Percentiles rank a stretch among this genome's conserved stretches.
These are phyloP conservation scores for Sugiyamaella valdiviana DNA, from an alignment of 805 yeast genomes.

Conservation along the genomic window DNA sequence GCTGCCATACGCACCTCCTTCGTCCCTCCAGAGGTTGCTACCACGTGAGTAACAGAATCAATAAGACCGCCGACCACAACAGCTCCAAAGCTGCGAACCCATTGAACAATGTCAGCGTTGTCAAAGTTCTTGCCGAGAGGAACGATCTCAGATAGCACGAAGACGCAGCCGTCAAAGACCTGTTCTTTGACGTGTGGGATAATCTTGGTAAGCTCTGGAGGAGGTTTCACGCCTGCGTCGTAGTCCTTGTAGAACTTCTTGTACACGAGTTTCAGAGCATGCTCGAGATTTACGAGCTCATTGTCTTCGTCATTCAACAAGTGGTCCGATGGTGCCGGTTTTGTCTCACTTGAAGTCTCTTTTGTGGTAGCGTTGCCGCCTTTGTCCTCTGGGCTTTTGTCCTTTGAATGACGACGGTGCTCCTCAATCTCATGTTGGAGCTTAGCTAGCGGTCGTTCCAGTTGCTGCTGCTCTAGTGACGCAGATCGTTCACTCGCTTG, in stretches of 20 bases:
- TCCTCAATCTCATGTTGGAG: slow-evolving; percentile 57
- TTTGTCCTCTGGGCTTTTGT: neutral
- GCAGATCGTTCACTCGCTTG: slow-evolving; percentile 49
- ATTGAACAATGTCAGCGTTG: slow-evolving; percentile 78
- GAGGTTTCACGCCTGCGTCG: slow-evolving; percentile 23
- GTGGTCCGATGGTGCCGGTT: slow-evolving; percentile 30
- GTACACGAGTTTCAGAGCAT: slow-evolving; percentile 61
- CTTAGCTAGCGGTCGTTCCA: slow-evolving; percentile 78
- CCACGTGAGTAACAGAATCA: slow-evolving; percentile 77
- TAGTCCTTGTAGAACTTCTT: slow-evolving; percentile 52
- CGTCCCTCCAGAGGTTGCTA: slow-evolving; percentile 75
- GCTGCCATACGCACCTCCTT: slow-evolving; percentile 78
- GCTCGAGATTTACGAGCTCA: slow-evolving; percentile 60
- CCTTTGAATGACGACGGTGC: slow-evolving; percentile 8
- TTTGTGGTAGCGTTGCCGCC: slow-evolving; percentile 6
- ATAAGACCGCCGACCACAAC: slow-evolving; percentile 64
- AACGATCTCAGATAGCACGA: slow-evolving; percentile 82
- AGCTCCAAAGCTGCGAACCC: slow-evolving; percentile 93
- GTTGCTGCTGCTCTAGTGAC: slow-evolving; percentile 70
- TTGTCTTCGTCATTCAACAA: slow-evolving; percentile 72
- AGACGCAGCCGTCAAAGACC: slow-evolving; percentile 61
- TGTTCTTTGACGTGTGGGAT: slow-evolving; percentile 65
- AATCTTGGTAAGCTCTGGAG: slow-evolving; percentile 28
- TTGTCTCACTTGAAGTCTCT: neutral
- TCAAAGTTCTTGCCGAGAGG: slow-evolving; percentile 74